Base-by-base conservation (phyloP, 768 basidiomycete genomes). In the Pholiota microspora region DNA sequence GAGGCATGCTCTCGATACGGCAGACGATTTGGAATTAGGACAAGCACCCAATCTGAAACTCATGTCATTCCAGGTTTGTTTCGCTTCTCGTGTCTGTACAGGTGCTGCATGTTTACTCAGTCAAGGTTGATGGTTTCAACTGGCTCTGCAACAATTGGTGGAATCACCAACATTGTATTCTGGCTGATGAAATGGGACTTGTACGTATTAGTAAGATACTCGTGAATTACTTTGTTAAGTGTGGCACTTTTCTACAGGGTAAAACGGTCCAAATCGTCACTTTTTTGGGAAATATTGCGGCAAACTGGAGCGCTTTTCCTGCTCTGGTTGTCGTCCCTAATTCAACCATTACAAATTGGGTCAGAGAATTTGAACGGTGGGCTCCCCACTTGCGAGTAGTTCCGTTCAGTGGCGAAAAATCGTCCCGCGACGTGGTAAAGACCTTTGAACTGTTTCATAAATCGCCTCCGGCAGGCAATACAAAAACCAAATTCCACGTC, bases 161-260 rank as follows among this genome's bases (percentile, higher is more conserved):
- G 86, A 85, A 81, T 59, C 79, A 76, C 38, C 92, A 92, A 57
- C 83, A 84, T 38, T 92, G 88, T 57, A 95, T 95, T 58, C 80
- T 98, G 18, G 96, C 97, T 2, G 97, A 99, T 66, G 97, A 98
- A 69, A 98, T 99, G 97, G 94, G 94, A 55, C 71, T 94, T 67
- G 93, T 92, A 68, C 49, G 65, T 23, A 53, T 15, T 16, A 35
- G 10, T 9, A 34, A 10, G 3, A 42, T 10, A 8, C n/a, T 16
- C 21, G 12, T 15, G 23, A 6, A 25, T 25, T 7, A 25, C 16
- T 42, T 50, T 49, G 34, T 29, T 12, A 35, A 29, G 18, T 7
- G 9, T 45, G 15, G 46, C 51, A 52, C 51, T 31, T 55, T n/a
- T n/a, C 34, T 57, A 12, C 57, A 93, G 87, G 90, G 92, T 0